phyloP scores from a whole-genome alignment of 2,329 filamentous ascomycete species.

The Aschersonia sp. region DNA sequence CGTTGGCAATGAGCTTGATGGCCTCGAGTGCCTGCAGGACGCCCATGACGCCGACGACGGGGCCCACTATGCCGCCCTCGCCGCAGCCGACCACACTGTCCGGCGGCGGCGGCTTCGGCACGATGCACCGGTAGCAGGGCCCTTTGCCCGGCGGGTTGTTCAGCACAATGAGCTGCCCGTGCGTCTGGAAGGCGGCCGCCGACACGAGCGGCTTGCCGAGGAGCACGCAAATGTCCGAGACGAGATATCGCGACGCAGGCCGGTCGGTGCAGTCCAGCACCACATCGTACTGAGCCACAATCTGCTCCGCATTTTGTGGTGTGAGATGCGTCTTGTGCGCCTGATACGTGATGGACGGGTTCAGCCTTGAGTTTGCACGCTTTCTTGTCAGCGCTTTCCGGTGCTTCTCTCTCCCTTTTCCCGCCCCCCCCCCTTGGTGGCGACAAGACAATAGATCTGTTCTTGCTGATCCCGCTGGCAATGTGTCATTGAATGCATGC shows the following conservation, averaged over 20 bases:
- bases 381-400: not conserved
- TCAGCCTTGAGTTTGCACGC: slow-evolving; percentile 37
- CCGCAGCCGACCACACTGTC: slow-evolving; percentile 75
- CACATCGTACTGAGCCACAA: slow-evolving; percentile 61
- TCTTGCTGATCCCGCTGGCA: no score
- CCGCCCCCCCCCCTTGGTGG: not conserved
- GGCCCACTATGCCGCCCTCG: slow-evolving; percentile 83
- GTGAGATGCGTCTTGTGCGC: slow-evolving; percentile 51
- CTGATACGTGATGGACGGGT: slow-evolving; percentile 53
- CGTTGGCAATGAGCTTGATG: slow-evolving; percentile 59
- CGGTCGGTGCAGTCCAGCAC: slow-evolving; percentile 94
- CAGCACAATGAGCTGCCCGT: slow-evolving; percentile 79
- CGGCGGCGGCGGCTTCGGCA: slow-evolving; percentile 72
- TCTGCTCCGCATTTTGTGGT: slow-evolving; percentile 48
- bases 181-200: slow-evolving; percentile 74
- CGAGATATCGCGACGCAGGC: slow-evolving; percentile 78
- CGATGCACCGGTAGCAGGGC: slow-evolving; percentile 89
- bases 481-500: no score
- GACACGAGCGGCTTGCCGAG: slow-evolving; percentile 69
- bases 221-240: slow-evolving; percentile 79
- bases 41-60: slow-evolving; percentile 87
- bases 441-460: slow-evolving; percentile 4
- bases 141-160: slow-evolving; percentile 66
- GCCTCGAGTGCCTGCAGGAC: slow-evolving; percentile 82
- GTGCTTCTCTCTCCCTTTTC: not conserved